Evolutionary conservation across 1,284 basidiomycete species (phyloP), one percentile per base, ranked within the genome.

Genomic region (Sanghuangporus sanghuang): DNA sequence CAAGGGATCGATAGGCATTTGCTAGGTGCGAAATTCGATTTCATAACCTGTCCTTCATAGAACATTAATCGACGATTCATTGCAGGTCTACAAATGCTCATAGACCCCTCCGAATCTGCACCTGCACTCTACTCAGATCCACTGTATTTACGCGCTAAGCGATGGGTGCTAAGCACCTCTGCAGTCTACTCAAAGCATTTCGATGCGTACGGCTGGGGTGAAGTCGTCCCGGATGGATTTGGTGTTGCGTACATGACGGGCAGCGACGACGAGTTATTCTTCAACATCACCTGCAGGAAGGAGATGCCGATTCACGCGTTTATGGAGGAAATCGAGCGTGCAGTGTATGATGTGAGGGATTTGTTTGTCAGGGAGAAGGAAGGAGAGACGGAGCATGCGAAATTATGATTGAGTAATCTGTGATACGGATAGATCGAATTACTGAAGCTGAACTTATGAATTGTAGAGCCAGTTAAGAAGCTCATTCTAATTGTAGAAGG

Each of bases 1-100:
- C 81, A 86, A 68, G 94, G 94, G 21, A 79, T 95, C 38, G 94
- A 96, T 72, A 82, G 94, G 44, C 92, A 95, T 75, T 73, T 96
- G 67, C 81, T 95, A 49, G 92, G 92, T 87, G 68, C 21, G 82
- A 69, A 11, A 6, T 21, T 48, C 59, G 48, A 52, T 27, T 16
- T 23, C 14, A 62, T 32, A 40, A 35, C 48, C 52, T 2, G 27
- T 57, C 40, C 35, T 14, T 1, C 12, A 64, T 11, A 7, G 55
- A 0, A 12, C 14, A 50, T 56, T 11, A 36, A 49, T 50, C 9
- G 42, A 53, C n/a, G 63, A 12, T 38, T 38, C 14, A 27, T 27
- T 32, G 35, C 62, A 91, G 91, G 90, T 40, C 75, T 95, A 69
- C 88, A 84, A 75, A 84, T 85, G 70, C 71, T 85, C 21, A 69